Evolutionary conservation across 2,329 filamentous ascomycete species (phyloP).

Genomic region (Graphiopsis chlorocephala): DNA sequence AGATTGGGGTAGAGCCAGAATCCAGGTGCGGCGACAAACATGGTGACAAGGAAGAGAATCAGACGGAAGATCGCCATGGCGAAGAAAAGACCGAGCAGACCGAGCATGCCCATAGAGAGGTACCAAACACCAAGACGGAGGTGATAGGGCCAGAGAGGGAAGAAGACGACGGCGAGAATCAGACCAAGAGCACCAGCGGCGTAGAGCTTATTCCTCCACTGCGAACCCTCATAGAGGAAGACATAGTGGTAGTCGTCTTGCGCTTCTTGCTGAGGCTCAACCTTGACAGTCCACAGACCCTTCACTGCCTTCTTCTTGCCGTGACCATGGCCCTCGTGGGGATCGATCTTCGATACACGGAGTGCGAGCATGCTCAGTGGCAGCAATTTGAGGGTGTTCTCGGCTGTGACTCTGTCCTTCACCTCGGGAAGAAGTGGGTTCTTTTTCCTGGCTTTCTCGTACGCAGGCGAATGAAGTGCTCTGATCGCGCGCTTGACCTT

Average conservation of each 20-base stretch:
- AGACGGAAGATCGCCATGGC: slow-evolving; percentile 95
- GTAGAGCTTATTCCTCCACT: slow-evolving; percentile 91
- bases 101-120: slow-evolving; percentile 87
- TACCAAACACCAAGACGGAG: slow-evolving; percentile 96
- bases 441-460: slow-evolving; percentile 84
- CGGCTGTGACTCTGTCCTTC: slow-evolving; percentile 80
- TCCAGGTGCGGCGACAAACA: slow-evolving; percentile 78
- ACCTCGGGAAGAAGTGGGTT: slow-evolving; percentile 86
- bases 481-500: slow-evolving; percentile 95
- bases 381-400: slow-evolving; percentile 92
- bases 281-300: slow-evolving; percentile 91
- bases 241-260: slow-evolving; percentile 88
- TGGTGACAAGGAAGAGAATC: slow-evolving; percentile 89
- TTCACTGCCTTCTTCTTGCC: slow-evolving; percentile 85
- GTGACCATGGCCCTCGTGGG: slow-evolving; percentile 68
- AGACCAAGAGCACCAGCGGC: slow-evolving; percentile 75
- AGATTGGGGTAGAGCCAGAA: slow-evolving; percentile 98
- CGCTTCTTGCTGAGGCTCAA: slow-evolving; percentile 93
- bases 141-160: slow-evolving; percentile 92
- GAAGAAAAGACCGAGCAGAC: slow-evolving; percentile 89
- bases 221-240: slow-evolving; percentile 92
- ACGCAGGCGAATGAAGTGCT: slow-evolving; percentile 82
- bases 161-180: slow-evolving; percentile 88
- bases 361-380: slow-evolving; percentile 92
- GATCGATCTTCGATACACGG: slow-evolving; percentile 79